Evolutionary conservation across 208 protist genomes (phyloP), one percentile per base, ranked within the genome.

Genomic region (Trypanosoma brucei): DNA sequence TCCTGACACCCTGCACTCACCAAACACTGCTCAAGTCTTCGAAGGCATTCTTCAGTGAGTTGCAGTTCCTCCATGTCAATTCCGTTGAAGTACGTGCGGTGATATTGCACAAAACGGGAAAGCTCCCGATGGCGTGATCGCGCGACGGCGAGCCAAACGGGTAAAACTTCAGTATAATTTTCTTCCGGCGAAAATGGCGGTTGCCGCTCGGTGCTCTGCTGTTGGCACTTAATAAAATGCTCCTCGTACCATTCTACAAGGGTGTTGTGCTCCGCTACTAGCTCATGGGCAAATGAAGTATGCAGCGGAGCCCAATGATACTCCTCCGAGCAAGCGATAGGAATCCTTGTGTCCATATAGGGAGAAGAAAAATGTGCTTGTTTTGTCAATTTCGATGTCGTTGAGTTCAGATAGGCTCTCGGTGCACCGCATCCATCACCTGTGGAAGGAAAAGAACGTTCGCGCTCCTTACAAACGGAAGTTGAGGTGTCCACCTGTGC

Each of bases 221-320:
- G 22, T 22, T 22, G 22, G 22, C 22, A 22, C 22, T 22, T 22
- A 22, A 22, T 22, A 22, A 22, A 1, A 30, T 38, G 33, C 34
- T 68, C 11, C 7, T 44, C 35, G 31, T 56, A 58, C 40, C 56
- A 64, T 33, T 58, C 8, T 39, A 64, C 51, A 51, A 70, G 34
- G 36, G 38, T 34, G 31, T 68, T 44, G 33, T 68, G 62, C 31
- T 68, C 62, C 35, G 2, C 40, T 31, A 60, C 36, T 30, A 70
- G 36, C 30, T 2, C 58, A 2, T 57, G 37, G 44, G 51, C 9
- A 38, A 30, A 64, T 1, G 65, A 37, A 3, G 65, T 63, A 30
- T 70, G 65, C 7, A 70, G 58, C 44, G 58, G 65, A 7, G 58
- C 13, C 65, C 65, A 70, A 9, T 37, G 40, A 22, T 70, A 70